Evolutionary conservation across 495 filamentous ascomycete genomes (phyloP).

Genomic region (Hypoxylon fuscum): DNA sequence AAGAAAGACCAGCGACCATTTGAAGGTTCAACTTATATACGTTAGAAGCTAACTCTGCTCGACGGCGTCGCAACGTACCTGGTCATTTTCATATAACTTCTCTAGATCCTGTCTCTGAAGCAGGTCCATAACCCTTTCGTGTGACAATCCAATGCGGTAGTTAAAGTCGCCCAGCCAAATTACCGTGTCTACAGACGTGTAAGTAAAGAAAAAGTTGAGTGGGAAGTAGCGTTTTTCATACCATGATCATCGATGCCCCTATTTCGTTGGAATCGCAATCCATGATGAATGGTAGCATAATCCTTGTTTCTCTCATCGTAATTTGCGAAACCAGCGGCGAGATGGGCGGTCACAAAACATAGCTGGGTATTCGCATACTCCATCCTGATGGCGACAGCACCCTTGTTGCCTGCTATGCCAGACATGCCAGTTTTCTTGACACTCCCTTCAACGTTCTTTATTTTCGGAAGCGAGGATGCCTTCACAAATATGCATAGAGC

Average conservation of each 20-base stretch:
- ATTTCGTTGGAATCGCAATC: conserved; percentile 89
- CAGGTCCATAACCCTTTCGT: conserved; percentile 80
- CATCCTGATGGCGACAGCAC: conserved; percentile 94
- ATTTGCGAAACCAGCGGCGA: conserved; percentile 96
- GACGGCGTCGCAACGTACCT: conserved; percentile 60
- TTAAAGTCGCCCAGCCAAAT: conserved; percentile 99
- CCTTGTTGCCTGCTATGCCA: conserved; percentile 97
- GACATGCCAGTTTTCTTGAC: conserved; percentile 98
- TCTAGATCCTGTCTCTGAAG: conserved; percentile 75
- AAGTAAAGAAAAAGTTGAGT: background rate
- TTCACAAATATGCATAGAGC: conserved; percentile 91
- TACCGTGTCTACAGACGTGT: conserved; percentile 67
- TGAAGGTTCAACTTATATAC: conserved; percentile 81
- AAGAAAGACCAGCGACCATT: conserved; percentile 91
- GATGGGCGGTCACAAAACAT: conserved; percentile 96
- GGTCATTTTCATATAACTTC: conserved; percentile 90
- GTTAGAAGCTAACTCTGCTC: conserved; percentile 26
- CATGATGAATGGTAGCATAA: conserved; percentile 87
- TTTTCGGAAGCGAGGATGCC: conserved; percentile 73
- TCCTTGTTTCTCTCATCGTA: conserved; percentile 96
- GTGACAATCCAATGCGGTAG: conserved; percentile 88
- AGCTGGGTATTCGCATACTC: conserved; percentile 93
- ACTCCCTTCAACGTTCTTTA: conserved; percentile 96
- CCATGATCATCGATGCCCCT: conserved; percentile 88
- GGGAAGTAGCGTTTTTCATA: conserved; percentile 32